phyloP scores from a whole-genome alignment of 2,329 filamentous ascomycete genomes.

The Alternaria gansuensis region DNA sequence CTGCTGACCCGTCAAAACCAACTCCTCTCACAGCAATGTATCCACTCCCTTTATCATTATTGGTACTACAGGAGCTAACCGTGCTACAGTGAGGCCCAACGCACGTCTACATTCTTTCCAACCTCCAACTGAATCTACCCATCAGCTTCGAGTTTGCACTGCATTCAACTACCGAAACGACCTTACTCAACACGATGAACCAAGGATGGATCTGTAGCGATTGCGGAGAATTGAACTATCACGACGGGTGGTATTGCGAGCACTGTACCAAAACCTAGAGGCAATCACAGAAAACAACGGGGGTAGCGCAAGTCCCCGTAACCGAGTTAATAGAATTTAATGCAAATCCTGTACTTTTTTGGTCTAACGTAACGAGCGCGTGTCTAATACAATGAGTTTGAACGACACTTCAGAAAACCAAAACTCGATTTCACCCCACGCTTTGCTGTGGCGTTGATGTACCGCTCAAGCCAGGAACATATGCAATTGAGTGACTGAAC shows the following conservation, averaged over 20 bases:
- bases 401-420: too few relatives aligned
- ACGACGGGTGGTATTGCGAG: constrained; percentile 12
- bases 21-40: not conserved
- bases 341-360: not conserved
- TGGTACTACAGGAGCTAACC: not conserved
- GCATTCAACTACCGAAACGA: not conserved
- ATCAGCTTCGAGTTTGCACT: not conserved
- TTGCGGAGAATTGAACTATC: constrained; percentile 2
- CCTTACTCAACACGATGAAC: not conserved
- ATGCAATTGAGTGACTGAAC: not conserved
- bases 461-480: not conserved
- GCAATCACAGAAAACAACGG: too few relatives aligned
- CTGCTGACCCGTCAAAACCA: not conserved
- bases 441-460: not conserved
- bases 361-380: not conserved
- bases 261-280: not conserved
- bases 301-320: not conserved
- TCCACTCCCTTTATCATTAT: not conserved
- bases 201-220: constrained; percentile 10
- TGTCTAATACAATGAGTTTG: too few relatives aligned
- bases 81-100: not conserved
- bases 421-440: too few relatives aligned
- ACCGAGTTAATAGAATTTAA: not conserved
- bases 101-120: not conserved
- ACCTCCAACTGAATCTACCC: not conserved